Evolutionary conservation across 441 rosid genomes (phyloP), one percentile per base, ranked within the genome.

Genomic region (Croton setiger): DNA sequence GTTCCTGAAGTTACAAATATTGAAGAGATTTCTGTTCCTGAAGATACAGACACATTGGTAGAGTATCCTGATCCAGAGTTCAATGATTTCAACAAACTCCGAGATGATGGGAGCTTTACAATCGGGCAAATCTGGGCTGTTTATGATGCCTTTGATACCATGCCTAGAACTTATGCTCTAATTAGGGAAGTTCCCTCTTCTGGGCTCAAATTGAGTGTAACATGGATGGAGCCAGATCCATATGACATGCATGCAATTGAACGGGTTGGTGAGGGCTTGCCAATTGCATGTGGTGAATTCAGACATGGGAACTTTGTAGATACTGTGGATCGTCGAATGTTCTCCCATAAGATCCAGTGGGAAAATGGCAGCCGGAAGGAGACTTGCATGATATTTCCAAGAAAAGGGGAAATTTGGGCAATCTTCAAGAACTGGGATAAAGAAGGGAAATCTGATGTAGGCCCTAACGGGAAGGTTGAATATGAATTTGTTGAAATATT

Each of bases 391-490:
- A 82, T 95, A 76, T 78, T 79, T 79, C 98, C 99, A 21, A 79
- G 67, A 67, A 77, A 79, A 67, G 97, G 98, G 47, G 92, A 92
- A 79, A 84, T 81, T 31, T 92, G 98, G 96, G 99, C 95, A 58
- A 63, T 87, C 68, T 89, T 88, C 76, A 87, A 80, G 81, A 75
- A 86, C 68, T 95, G 98, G 97, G 73, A 82, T 68, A 67, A 79
- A 21, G 74, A 80, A 51, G 86, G 89, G 96, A 79, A 65, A 68
- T 74, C 77, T 64, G 73, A 77, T 65, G 48, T 74, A 33, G 71
- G 68, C 35, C 70, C 66, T 62, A 75, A 72, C 51, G 37, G 58
- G 72, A 83, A 89, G 60, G 83, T 55, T 64, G 85, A 88, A 69
- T 92, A 86, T 73, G 96, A 95, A 64, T 80, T 90, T 76, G 98